Base-by-base conservation (phyloP, 2,329 filamentous ascomycete species). In the Ilyonectria sp. region DNA sequence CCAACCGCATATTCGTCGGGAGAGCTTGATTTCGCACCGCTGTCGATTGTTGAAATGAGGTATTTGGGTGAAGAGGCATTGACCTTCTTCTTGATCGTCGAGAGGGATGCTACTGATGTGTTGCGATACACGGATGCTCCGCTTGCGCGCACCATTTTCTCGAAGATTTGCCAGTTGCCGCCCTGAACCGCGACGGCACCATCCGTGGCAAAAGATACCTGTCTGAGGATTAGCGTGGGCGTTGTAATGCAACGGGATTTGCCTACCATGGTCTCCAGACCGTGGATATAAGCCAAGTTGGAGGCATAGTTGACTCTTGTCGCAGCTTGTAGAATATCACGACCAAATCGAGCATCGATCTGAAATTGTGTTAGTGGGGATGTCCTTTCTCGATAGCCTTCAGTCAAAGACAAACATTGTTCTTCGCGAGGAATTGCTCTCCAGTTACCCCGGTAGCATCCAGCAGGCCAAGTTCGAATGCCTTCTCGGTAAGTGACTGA, bases 221-320 rank as follows among this genome's bases (percentile, higher is more conserved):
- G 35, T n/a, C 31, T 21, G 9, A 11, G 9, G n/a, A 21, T 75
- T 29, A 74, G 60, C n/a, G 7, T 21, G 9, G 13, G n/a, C 15
- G 4, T 9, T 15, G 9, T 6, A 6, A 8, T 15, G n/a, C 2
- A n/a, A 29, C 7, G 4, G n/a, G 23, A 15, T 6, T 6, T 35
- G 65, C 77, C 59, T 65, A 89, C 89, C 92, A 98, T 94, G 1
- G 95, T 90, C 75, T 97, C 94, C 1, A 99, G 82, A 0, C 94
- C 96, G 76, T 98, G 95, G 54, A 98, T 96, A 40, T 90, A 84
- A n/a, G 85, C 88, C 13, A 98, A 81, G 73, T 98, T 98, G 55
- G 95, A 94, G 1, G 93, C 96, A 81, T 98, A 99, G 80, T 98
- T 98, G 70, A 98, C 95, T 21, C 96, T 88, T 1, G 96, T 98